phyloP scores from a whole-genome alignment of 768 basidiomycete species.

The Mycena alexandri region DNA sequence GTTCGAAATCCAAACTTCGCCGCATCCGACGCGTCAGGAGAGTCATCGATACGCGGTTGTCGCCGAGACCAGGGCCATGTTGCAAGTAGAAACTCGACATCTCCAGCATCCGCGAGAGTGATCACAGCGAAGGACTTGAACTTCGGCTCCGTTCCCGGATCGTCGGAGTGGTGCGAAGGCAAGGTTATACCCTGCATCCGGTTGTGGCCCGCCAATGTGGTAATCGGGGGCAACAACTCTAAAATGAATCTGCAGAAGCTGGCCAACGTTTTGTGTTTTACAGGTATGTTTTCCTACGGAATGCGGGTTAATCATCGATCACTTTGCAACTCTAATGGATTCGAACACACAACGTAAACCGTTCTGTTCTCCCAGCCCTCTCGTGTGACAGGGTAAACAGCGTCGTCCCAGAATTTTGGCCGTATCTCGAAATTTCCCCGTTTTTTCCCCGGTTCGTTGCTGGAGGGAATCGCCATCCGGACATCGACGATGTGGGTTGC shows the following conservation, averaged over 20 bases:
- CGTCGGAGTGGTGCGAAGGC: constrained; percentile 75
- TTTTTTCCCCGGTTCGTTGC: constrained; percentile 11
- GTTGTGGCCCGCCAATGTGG: constrained; percentile 13
- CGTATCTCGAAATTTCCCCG: constrained; percentile 42
- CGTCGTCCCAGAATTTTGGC: constrained; percentile 43
- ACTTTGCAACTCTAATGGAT: not conserved
- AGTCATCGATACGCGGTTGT: not conserved
- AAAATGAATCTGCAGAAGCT: constrained; percentile 61
- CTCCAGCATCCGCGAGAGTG: constrained; percentile 57
- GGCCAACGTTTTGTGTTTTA: constrained; percentile 62
- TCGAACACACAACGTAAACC: constrained; percentile 72
- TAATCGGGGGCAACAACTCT: constrained; percentile 46
- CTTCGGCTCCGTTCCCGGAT: constrained; percentile 63
- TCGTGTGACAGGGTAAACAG: constrained; percentile 75
- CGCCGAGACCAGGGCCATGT: constrained; percentile 74
- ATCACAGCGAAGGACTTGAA: constrained; percentile 86
- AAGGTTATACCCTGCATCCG: constrained; percentile 67
- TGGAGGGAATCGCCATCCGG: constrained; percentile 65
- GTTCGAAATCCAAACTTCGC: constrained; percentile 70
- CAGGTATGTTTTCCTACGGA: constrained; percentile 78
- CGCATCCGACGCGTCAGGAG: constrained; percentile 53
- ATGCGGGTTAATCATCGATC: constrained; percentile 10
- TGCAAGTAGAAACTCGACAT: constrained; percentile 57
- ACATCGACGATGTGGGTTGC: constrained; percentile 65
- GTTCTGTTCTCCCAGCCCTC: constrained; percentile 65